phyloP scores from a whole-genome alignment of 192 early-diverging fungal species.

The Coemansia sp. region DNA sequence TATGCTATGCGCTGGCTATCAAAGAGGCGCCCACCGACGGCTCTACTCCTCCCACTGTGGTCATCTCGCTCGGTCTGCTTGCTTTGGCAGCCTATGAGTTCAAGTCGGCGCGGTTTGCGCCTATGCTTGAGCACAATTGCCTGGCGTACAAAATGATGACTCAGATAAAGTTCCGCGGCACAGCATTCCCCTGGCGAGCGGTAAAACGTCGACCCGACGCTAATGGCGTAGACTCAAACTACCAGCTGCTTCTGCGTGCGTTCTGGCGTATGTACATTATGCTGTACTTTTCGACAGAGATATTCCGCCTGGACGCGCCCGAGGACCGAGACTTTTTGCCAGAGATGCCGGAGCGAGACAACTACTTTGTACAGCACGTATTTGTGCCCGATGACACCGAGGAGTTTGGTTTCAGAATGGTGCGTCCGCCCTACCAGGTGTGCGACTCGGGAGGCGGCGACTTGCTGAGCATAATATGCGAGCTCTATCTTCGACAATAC shows the following conservation, averaged over 20 bases:
- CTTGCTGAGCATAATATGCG: constrained; percentile 41
- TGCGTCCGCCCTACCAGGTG: constrained; percentile 30
- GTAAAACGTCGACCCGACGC: constrained; percentile 23
- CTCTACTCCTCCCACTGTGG: constrained; percentile 22
- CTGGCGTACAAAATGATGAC: constrained; percentile 51
- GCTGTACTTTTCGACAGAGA: constrained; percentile 52
- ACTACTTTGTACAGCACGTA: constrained; percentile 46
- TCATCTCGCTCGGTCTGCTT: constrained; percentile 39
- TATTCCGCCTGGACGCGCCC: constrained; percentile 54
- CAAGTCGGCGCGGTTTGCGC: constrained; percentile 57
- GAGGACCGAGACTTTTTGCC: constrained; percentile 56
- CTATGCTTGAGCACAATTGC: constrained; percentile 56
- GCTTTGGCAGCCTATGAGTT: constrained; percentile 52
- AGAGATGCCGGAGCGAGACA: constrained; percentile 46
- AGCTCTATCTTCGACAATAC: constrained; percentile 50
- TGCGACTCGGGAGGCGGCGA: constrained; percentile 34
- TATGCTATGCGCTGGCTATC: constrained; percentile 49
- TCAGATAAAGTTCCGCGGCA: constrained; percentile 48
- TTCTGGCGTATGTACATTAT: constrained; percentile 52
- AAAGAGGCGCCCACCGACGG: constrained; percentile 23
- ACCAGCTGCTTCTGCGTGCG: constrained; percentile 50
- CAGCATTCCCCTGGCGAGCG: constrained; percentile 53
- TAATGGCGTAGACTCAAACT: constrained; percentile 45
- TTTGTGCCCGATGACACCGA: constrained; percentile 43
- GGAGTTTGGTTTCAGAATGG: constrained; percentile 53